These are phyloP conservation scores for Setomelanomma holmii DNA, from an alignment of 2,329 filamentous ascomycete species.

Conservation along the genomic window DNA sequence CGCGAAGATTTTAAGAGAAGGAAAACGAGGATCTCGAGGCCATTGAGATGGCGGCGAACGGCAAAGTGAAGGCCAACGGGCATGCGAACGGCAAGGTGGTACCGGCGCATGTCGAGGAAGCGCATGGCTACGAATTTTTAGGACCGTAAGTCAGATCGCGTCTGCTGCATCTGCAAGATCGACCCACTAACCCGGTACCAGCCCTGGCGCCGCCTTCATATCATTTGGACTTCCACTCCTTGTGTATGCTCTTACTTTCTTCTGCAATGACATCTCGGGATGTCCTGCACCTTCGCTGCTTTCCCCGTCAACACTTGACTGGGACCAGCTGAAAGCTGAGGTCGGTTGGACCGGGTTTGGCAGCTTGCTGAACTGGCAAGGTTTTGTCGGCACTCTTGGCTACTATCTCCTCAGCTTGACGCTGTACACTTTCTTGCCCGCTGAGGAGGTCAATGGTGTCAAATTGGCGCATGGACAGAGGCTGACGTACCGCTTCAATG, in stretches of 20 bases:
- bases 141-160: constrained; percentile 44
- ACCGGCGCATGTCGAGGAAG: constrained; percentile 30
- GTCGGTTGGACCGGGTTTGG: constrained; percentile 82
- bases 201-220: constrained; percentile 77
- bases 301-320: constrained; percentile 72
- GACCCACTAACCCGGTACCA: constrained; percentile 47
- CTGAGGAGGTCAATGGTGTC: constrained; percentile 72
- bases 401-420: constrained; percentile 81
- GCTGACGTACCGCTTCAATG: constrained; percentile 79
- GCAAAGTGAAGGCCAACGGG: constrained; percentile 15
- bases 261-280: constrained; percentile 91
- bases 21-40: constrained; percentile 5
- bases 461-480: constrained; percentile 73
- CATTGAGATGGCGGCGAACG: constrained; percentile 36
- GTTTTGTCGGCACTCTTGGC: constrained; percentile 72
- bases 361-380: constrained; percentile 74
- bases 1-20: constrained; percentile 8
- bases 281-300: constrained; percentile 87
- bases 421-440: constrained; percentile 79
- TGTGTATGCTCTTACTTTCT: constrained; percentile 79
- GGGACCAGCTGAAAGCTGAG: constrained; percentile 77
- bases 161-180: not conserved
- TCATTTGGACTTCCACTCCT: constrained; percentile 81
- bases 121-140: constrained; percentile 50
- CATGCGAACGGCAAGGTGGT: constrained; percentile 13